Evolutionary conservation across 192 early-diverging fungal genomes (phyloP).

Genomic region (Gonapodya sp.): DNA sequence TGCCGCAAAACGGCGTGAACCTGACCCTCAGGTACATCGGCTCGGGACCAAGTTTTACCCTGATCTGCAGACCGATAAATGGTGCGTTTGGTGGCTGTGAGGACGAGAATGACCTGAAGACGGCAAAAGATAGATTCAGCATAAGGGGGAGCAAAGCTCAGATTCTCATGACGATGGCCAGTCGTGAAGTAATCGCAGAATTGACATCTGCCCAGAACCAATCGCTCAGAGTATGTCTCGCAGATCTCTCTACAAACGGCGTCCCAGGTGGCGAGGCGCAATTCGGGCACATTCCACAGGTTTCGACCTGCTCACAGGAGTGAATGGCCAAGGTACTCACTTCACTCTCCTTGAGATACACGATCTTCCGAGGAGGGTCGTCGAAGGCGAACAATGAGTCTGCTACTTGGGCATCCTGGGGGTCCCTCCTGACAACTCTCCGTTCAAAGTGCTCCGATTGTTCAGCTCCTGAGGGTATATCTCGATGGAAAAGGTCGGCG

Average conservation of each 20-base stretch:
- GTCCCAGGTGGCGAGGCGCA: too few relatives aligned
- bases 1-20: slow-evolving; percentile 47
- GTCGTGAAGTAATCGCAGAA: too few relatives aligned
- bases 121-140: not conserved
- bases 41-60: slow-evolving; percentile 49
- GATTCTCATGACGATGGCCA: too few relatives aligned
- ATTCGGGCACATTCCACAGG: too few relatives aligned
- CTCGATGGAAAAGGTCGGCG: too few relatives aligned
- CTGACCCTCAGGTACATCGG: slow-evolving; percentile 30
- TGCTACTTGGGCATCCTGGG: not conserved
- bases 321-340: not conserved
- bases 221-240: too few relatives aligned
- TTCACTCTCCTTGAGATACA: not conserved
- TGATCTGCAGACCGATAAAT: slow-evolving; percentile 44
- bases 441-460: too few relatives aligned
- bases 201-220: too few relatives aligned
- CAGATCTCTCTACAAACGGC: too few relatives aligned
- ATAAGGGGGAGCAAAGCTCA: not conserved
- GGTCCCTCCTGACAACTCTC: too few relatives aligned
- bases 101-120: slow-evolving; percentile 4
- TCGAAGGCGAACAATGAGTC: not conserved
- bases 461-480: too few relatives aligned
- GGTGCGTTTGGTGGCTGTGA: not conserved
- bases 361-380: not conserved
- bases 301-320: too few relatives aligned